Base-by-base conservation (phyloP, 1,284 basidiomycete species). In the Melampsora americana region DNA sequence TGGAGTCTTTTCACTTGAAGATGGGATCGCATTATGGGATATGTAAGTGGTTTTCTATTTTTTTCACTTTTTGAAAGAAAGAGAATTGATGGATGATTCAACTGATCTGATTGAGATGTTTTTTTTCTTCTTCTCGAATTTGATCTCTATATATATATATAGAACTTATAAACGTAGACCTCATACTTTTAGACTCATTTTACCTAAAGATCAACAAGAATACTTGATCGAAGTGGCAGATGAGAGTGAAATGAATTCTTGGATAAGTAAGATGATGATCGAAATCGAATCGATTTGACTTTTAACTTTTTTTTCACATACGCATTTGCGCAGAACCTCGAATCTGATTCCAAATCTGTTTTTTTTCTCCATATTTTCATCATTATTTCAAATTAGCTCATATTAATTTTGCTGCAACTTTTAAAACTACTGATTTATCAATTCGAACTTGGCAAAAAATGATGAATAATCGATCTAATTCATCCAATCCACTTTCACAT, bases 201-300 rank as follows among this genome's bases (percentile, higher is more conserved):
- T 92, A 82, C 85, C 88, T 4, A 88, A 90, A 79, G 89, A 90
- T 20, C 89, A 91, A 1, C 91, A 95, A 79, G 5, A 35, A 35
- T 89, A 90, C 78, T 87, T 98, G 39, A 85, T 98, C 60, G 92
- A 93, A 81, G 87, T 91, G 4, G 82, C 86, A 14, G 86, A 88
- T 80, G 89, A 91, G 79, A 83, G 85, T 66, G 91, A 95, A 78
- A 88, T 93, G 86, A 92, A 95, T 81, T 88, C 90, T 78, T 99
- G 95, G 95, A 90, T 98, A 11, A 74, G 72, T 74, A 18, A 66
- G 72, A 59, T 61, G 32, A 28, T 44, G 32, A 35, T 23, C 32
- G 18, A 30, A 26, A 26, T 53, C 50, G 7, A 14, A 26, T 20
- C 7, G 50, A 12, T 53, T 53, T 48, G 39, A 65, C 16, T 53